Conservation (phyloP, 1,284 basidiomycete genomes). For the Cutaneotrichosporon daszewskae region DNA sequence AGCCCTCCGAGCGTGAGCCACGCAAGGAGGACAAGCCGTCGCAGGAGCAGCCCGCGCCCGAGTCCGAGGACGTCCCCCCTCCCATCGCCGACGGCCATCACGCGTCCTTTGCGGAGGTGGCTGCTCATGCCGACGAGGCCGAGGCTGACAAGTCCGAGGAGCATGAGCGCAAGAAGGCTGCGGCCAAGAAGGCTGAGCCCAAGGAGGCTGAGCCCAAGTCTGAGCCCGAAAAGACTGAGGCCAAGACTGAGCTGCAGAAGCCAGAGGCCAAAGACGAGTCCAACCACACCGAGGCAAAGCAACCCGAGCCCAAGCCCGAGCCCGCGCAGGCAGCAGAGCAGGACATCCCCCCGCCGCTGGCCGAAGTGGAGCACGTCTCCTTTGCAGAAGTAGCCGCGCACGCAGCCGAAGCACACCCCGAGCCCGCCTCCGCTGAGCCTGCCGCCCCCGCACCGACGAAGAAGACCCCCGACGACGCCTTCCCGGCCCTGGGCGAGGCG, state of each 20-base stretch:
- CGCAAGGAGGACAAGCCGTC: no score
- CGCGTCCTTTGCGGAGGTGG: no score
- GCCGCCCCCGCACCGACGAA: background rate
- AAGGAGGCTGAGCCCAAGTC: background rate
- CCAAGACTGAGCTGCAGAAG: background rate
- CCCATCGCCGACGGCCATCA: no score
- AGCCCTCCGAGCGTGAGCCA: no score
- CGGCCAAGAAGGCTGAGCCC: background rate
- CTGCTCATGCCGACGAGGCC: no score
- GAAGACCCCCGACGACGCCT: background rate
- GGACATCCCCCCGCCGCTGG: background rate
- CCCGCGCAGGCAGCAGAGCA: background rate
- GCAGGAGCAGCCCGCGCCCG: no score
- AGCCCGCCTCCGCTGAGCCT: background rate
- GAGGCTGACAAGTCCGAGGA: background rate
- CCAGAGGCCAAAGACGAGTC: background rate
- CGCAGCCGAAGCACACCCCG: background rate
- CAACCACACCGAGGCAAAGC: background rate
- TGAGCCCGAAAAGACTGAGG: background rate
- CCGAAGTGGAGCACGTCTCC: background rate
- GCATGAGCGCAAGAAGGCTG: background rate
- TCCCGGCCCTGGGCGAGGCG: slow-evolving; percentile 1
- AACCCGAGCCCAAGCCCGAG: background rate
- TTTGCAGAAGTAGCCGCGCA: background rate
- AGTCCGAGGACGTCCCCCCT: no score